Evolutionary conservation across 441 rosid genomes (phyloP).

Genomic region (Euphorbia celastroides): DNA sequence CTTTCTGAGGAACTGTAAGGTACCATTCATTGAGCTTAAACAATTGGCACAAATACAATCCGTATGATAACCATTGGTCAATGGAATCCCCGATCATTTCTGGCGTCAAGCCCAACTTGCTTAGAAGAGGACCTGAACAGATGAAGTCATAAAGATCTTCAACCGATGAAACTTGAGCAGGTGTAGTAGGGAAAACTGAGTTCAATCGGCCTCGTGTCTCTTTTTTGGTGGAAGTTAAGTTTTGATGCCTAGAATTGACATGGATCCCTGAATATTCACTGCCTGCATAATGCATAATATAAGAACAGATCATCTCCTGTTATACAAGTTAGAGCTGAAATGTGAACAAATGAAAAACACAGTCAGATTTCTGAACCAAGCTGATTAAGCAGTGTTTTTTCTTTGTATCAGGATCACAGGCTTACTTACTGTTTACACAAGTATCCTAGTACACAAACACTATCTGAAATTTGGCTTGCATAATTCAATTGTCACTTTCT

Average conservation of each 20-base stretch:
- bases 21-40: slow-evolving; percentile 67
- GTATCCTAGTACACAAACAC: not conserved
- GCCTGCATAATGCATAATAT: slow-evolving; percentile 25
- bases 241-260: slow-evolving; percentile 33
- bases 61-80: slow-evolving; percentile 79
- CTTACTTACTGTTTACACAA: not conserved
- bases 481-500: not conserved
- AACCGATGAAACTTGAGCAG: slow-evolving; percentile 63
- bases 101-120: slow-evolving; percentile 48
- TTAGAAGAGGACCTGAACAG: slow-evolving; percentile 79
- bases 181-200: slow-evolving; percentile 39
- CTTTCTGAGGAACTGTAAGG: slow-evolving; percentile 64
- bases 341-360: not conserved
- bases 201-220: slow-evolving; percentile 21
- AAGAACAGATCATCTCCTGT: not conserved
- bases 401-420: not conserved
- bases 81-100: slow-evolving; percentile 60
- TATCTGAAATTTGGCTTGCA: not conserved
- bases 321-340: slow-evolving; percentile 1
- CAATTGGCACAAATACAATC: slow-evolving; percentile 52
- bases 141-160: slow-evolving; percentile 72
- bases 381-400: not conserved
- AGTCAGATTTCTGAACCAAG: not conserved
- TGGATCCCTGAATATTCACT: slow-evolving; percentile 54
- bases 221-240: slow-evolving; percentile 14